Percentiles rank a stretch among this genome's conserved stretches.
phyloP scores from a whole-genome alignment of 225 moss, liverwort and hornwort genomes.

The Antitrichia curtipendula region DNA sequence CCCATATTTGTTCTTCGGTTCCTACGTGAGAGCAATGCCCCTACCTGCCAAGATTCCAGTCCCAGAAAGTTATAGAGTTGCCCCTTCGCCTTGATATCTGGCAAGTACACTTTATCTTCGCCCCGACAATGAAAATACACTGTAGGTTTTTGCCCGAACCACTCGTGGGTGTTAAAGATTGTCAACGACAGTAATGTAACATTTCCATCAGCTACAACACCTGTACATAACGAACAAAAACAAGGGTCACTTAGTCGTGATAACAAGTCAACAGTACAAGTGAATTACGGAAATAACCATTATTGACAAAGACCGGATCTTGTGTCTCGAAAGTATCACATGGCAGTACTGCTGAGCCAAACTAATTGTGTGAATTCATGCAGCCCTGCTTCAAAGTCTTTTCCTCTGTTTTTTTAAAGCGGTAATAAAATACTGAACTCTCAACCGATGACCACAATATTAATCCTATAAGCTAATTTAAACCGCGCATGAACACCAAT shows the following conservation, averaged over 20 bases:
- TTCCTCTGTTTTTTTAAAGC: not conserved
- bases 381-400: not conserved
- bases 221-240: conserved; percentile 17
- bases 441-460: not conserved
- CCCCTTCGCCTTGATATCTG: conserved; percentile 60
- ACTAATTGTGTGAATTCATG: not conserved
- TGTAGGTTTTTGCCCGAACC: conserved; percentile 61
- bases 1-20: not conserved
- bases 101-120: conserved; percentile 59
- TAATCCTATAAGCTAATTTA: not conserved
- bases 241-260: not conserved
- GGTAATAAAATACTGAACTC: not conserved
- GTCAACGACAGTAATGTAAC: conserved; percentile 68
- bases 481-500: not conserved
- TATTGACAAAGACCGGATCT: not conserved
- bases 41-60: conserved; percentile 89
- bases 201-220: conserved; percentile 77
- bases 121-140: conserved; percentile 68
- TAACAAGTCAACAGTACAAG: not conserved
- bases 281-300: not conserved
- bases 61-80: conserved; percentile 51
- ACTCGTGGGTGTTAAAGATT: conserved; percentile 78
- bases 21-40: not conserved
- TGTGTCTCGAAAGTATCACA: not conserved
- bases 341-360: not conserved